phyloP scores from a whole-genome alignment of 805 yeast genomes.

The Candida suzukii region DNA sequence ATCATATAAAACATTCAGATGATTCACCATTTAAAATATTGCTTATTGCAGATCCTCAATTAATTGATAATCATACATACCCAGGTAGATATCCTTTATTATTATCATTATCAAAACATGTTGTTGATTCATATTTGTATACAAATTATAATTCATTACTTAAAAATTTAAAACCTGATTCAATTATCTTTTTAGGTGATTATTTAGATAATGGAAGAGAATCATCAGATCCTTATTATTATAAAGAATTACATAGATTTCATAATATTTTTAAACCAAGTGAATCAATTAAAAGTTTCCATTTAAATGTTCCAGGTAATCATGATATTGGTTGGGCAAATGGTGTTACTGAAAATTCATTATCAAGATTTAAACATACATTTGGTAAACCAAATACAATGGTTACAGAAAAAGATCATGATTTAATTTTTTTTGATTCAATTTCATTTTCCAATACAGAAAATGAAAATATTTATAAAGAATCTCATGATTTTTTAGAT shows the following conservation, averaged over 20 bases:
- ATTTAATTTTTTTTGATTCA: slow-evolving; percentile 70
- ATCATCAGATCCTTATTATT: slow-evolving; percentile 43
- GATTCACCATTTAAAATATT: not conserved
- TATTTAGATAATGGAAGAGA: slow-evolving; percentile 86
- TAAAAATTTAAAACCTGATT: slow-evolving; percentile 58
- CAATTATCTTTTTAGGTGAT: slow-evolving; percentile 81
- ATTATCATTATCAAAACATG: slow-evolving; percentile 45
- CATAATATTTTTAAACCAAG: slow-evolving; percentile 49
- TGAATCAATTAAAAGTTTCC: slow-evolving; percentile 16
- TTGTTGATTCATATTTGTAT: slow-evolving; percentile 74
- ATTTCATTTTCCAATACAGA: slow-evolving; percentile 62
- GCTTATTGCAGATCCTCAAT: slow-evolving; percentile 90
- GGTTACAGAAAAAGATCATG: slow-evolving; percentile 59
- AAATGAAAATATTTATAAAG: slow-evolving; percentile 34
- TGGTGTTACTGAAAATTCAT: slow-evolving; percentile 47
- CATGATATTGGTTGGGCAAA: slow-evolving; percentile 95
- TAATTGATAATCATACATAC: slow-evolving; percentile 82
- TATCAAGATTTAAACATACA: slow-evolving; percentile 54
- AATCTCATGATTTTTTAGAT: slow-evolving; percentile 48
- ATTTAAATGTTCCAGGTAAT: slow-evolving; percentile 62
- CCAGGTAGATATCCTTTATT: slow-evolving; percentile 56
- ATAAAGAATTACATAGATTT: slow-evolving; percentile 59
- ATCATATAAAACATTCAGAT: not conserved
- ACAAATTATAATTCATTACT: slow-evolving; percentile 67
- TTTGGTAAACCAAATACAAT: slow-evolving; percentile 66